phyloP scores from a whole-genome alignment of 2,329 filamentous ascomycete genomes.

The Paraphoma sp. region DNA sequence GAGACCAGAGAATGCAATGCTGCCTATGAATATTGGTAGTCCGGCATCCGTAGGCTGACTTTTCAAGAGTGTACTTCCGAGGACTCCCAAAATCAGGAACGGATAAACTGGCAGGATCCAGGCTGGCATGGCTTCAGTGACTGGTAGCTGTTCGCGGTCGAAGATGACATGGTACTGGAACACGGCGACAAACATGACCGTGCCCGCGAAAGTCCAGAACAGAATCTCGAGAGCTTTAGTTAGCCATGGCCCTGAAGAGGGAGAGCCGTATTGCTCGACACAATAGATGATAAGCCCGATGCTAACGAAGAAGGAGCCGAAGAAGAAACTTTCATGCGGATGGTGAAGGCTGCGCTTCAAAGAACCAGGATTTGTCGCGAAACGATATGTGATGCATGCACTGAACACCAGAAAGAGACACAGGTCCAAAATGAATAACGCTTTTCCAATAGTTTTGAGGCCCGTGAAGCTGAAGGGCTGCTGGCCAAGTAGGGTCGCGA shows the following conservation, averaged over 20 bases:
- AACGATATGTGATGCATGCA: constrained; percentile 66
- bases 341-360: constrained; percentile 64
- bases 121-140: constrained; percentile 49
- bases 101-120: constrained; percentile 46
- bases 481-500: constrained; percentile 67
- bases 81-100: constrained; percentile 46
- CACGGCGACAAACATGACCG: constrained; percentile 65
- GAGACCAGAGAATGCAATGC: constrained; percentile 71
- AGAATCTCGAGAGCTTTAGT: constrained; percentile 64
- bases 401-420: constrained; percentile 66
- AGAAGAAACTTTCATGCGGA: constrained; percentile 72
- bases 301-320: constrained; percentile 72
- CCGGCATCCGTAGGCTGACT: constrained; percentile 39
- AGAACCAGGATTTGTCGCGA: constrained; percentile 58
- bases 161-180: constrained; percentile 99
- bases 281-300: constrained; percentile 52
- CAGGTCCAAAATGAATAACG: constrained; percentile 72
- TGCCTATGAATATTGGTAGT: constrained; percentile 55
- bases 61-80: constrained; percentile 44
- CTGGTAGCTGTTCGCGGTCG: constrained; percentile 69
- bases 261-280: constrained; percentile 67
- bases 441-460: constrained; percentile 66
- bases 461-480: constrained; percentile 67
- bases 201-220: constrained; percentile 73
- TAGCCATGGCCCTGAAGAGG: constrained; percentile 61